Evolutionary conservation across 169 alveolate species (phyloP), one percentile per base, ranked within the genome.

Genomic region (Eimeria acervulina): DNA sequence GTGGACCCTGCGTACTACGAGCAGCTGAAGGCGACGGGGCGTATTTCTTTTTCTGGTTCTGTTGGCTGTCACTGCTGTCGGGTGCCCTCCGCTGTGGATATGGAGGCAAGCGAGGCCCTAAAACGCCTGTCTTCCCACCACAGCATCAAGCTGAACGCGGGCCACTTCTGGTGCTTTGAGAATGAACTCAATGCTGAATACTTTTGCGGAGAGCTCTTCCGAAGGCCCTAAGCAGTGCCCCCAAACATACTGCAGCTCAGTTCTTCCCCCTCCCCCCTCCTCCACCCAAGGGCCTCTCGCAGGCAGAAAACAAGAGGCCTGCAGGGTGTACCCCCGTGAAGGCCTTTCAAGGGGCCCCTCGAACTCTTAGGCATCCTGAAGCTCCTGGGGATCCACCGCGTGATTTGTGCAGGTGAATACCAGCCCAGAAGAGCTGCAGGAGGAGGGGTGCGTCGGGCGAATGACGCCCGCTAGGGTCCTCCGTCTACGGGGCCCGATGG

Each of bases 111-210:
- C 83, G 83, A 70, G 83, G 83, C 52, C n/a, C 36, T 70, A 0
- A 1, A 36, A 13, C 52, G 61, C 19, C 55, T 40, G 61, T 15
- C 61, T 33, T 42, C 88, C 2, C 15, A 33, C 28, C 61, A 38
- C 61, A 40, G 8, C 40, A 40, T 78, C 40, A 78, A 47, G 38
- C 40, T 78, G 8, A 78, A 44, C 17, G 66, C 63, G 1, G 88
- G 88, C 66, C 88, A 78, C 66, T 78, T 42, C 36, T 78, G 88
- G 88, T 78, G 88, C 42, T 78, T 78, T n/a, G 88, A 42, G 88
- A 78, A 78, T 13, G 40, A 78, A 42, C 63, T 40, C 66, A 38
- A 40, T 36, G 88, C 88, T 6, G 88, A 78, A 6, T 78, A 42
- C 88, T 44, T 42, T 44, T 78, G 88, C 17, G 88, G 63, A 12